A percentile compares a stretch with the other conserved stretches of the same genome.
These are phyloP conservation scores for Diplogelasinospora grovesii DNA, from an alignment of 495 filamentous ascomycete species.

Conservation along the genomic window DNA sequence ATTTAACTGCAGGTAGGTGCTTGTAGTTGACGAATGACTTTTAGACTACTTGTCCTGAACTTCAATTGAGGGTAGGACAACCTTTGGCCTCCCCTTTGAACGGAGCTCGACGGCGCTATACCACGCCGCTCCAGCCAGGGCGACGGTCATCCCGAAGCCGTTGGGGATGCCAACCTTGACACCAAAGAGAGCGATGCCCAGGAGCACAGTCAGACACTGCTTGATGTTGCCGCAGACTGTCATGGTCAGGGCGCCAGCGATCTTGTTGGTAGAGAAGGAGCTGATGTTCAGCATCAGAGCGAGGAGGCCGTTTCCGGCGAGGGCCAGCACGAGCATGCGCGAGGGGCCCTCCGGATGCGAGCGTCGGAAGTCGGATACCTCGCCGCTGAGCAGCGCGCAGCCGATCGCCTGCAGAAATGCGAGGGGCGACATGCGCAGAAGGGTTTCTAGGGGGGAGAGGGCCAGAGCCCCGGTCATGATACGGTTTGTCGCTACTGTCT, in stretches of 20 bases:
- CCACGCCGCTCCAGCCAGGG: conserved; percentile 41
- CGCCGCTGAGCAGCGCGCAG: conserved; percentile 43
- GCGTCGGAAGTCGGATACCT: conserved; percentile 26
- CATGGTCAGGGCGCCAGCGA: conserved; percentile 51
- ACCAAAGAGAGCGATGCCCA: conserved; percentile 47
- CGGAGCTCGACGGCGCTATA: conserved; percentile 39
- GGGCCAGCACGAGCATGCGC: conserved; percentile 15
- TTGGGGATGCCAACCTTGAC: conserved; percentile 42
- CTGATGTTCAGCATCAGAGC: conserved; percentile 50
- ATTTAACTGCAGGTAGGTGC: too few species aligned
- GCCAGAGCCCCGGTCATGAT: conserved; percentile 47
- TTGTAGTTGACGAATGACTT: too few species aligned
- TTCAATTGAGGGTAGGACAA: too few species aligned
- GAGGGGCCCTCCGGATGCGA: conserved; percentile 11
- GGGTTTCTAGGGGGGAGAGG: conserved; percentile 46
- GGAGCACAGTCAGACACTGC: conserved; percentile 50
- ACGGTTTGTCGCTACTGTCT: conserved; percentile 50
- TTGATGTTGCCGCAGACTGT: conserved; percentile 53
- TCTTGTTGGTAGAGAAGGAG: conserved; percentile 51
- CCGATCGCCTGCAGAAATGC: conserved; percentile 45
- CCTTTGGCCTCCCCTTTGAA: too few species aligned
- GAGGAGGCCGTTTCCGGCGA: conserved; percentile 42
- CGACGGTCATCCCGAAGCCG: conserved; percentile 37
- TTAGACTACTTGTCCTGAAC: too few species aligned
- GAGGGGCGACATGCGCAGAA: conserved; percentile 50